Evolutionary conservation across 148 eudicot genomes (phyloP).

Genomic region (Silene conica): DNA sequence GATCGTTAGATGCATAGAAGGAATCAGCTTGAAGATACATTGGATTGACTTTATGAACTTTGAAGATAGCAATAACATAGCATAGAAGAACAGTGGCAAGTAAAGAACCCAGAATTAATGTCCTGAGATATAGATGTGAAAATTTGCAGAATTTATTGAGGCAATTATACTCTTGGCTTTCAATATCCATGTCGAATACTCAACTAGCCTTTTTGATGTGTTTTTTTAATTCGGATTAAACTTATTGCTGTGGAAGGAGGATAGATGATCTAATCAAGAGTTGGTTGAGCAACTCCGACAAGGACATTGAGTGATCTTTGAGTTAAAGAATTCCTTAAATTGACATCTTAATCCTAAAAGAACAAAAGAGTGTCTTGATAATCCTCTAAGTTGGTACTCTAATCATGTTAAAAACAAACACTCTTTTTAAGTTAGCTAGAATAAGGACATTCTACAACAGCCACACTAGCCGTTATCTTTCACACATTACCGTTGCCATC

Average conservation of each 20-base stretch:
- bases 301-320: conserved; percentile 7
- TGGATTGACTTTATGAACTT: neutral
- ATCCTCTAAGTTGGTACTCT: too few species aligned
- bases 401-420: too few species aligned
- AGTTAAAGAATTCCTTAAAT: conserved; percentile 1
- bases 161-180: conserved; percentile 2
- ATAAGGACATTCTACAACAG: too few species aligned
- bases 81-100: neutral
- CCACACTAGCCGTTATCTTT: too few species aligned
- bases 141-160: neutral
- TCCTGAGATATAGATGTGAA: neutral
- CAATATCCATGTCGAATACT: conserved; percentile 11
- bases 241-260: neutral
- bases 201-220: conserved; percentile 3
- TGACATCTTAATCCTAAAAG: neutral
- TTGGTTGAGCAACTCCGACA: conserved; percentile 6
- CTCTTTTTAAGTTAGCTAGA: too few species aligned
- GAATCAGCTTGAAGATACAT: conserved; percentile 21
- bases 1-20: conserved; percentile 17
- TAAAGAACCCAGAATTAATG: neutral
- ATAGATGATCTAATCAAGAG: conserved; percentile 6
- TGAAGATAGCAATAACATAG: neutral
- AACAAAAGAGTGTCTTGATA: too few species aligned
- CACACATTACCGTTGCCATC: too few species aligned
- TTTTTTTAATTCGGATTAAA: too few species aligned